Conservation (phyloP, 805 yeast species). For the Nakazawaea ishiwadae region DNA sequence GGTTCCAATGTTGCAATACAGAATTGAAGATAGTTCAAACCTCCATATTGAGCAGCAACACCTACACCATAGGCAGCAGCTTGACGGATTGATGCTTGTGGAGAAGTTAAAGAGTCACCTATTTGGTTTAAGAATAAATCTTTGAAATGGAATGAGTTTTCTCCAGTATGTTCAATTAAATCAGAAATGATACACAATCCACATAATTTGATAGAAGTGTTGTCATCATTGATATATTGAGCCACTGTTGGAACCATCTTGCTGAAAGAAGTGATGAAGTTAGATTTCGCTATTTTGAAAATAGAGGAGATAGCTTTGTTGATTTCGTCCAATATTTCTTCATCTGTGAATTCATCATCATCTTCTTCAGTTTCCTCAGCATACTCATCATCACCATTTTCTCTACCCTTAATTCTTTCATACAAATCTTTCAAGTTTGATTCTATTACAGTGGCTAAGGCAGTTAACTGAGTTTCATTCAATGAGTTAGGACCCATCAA, state of each 20-base stretch:
- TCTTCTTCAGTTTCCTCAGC: conserved; percentile 82
- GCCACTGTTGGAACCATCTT: conserved; percentile 58
- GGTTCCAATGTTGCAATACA: conserved; percentile 70
- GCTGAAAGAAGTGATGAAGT: conserved; percentile 64
- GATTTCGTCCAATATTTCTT: conserved; percentile 82
- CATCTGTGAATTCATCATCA: conserved; percentile 85
- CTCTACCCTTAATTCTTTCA: conserved; percentile 68
- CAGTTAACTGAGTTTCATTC: conserved; percentile 47
- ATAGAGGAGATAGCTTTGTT: conserved; percentile 68
- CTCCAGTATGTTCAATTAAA: conserved; percentile 74
- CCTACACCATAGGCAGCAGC: conserved; percentile 85
- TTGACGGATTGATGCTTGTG: conserved; percentile 76
- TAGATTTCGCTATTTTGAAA: conserved; percentile 55
- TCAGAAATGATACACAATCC: conserved; percentile 81
- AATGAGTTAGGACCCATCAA: conserved; percentile 64
- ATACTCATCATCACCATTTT: conserved; percentile 76
- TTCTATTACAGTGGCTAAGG: conserved; percentile 55
- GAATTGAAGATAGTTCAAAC: conserved; percentile 54
- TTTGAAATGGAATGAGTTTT: conserved; percentile 57
- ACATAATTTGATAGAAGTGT: conserved; percentile 64
- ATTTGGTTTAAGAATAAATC: conserved; percentile 61
- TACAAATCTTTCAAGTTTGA: conserved; percentile 61
- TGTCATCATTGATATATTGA: conserved; percentile 58
- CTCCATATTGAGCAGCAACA: conserved; percentile 79
- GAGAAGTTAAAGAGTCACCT: conserved; percentile 60